phyloP scores from a whole-genome alignment of 192 early-diverging fungal species.

The Pilaira anomala region DNA sequence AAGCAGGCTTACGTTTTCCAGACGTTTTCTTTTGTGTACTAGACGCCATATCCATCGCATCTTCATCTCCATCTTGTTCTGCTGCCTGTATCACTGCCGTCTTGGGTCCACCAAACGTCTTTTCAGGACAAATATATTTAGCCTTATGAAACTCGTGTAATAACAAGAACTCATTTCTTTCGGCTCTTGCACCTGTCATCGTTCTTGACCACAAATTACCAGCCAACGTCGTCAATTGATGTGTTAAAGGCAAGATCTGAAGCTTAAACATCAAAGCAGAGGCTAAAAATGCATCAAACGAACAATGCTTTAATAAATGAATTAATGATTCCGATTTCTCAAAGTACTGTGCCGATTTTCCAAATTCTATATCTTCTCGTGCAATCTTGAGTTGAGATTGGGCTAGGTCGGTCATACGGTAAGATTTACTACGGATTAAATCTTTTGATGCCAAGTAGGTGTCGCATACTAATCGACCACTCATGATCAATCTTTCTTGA shows the following conservation, averaged over 20 bases:
- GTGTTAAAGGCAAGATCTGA: constrained; percentile 86
- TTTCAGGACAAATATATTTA: constrained; percentile 94
- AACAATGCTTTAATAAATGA: constrained; percentile 73
- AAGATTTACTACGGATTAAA: constrained; percentile 79
- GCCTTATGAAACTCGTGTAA: constrained; percentile 93
- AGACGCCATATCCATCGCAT: constrained; percentile 2
- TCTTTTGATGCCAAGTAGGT: constrained; percentile 90
- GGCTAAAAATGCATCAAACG: constrained; percentile 79
- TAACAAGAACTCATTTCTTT: constrained; percentile 92
- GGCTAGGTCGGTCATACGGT: constrained; percentile 77
- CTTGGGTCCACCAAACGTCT: constrained; percentile 40
- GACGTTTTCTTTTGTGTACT: constrained; percentile 34
- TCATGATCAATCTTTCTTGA: constrained; percentile 57
- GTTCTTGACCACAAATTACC: constrained; percentile 97
- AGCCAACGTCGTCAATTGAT: constrained; percentile 87
- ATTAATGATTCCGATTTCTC: constrained; percentile 54
- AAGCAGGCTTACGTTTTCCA: constrained; percentile 73
- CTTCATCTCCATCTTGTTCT: constrained; percentile 35
- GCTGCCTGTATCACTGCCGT: constrained; percentile 17
- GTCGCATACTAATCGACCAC: constrained; percentile 90
- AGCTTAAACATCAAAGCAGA: constrained; percentile 84
- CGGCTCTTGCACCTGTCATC: constrained; percentile 83
- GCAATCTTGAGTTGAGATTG: constrained; percentile 69
- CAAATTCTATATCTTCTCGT: constrained; percentile 83
- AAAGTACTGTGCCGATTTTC: constrained; percentile 73